Conservation (phyloP, 2,329 filamentous ascomycete species). For the Cytospora piceae region DNA sequence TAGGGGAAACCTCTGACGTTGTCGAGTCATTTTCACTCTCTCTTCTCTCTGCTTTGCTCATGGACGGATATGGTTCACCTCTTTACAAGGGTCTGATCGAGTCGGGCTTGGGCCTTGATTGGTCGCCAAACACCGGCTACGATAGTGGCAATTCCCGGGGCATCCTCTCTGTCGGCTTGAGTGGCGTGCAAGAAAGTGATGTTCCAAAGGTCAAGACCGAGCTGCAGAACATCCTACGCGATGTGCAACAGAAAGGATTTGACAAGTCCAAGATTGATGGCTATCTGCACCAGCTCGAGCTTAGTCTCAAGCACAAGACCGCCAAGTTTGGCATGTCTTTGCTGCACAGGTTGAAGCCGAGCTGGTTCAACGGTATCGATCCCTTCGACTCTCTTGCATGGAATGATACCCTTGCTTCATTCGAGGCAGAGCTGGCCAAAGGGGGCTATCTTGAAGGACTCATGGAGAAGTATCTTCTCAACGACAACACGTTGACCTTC, state of each 20-base stretch:
- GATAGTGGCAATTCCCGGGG: constrained; percentile 76
- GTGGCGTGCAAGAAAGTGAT: constrained; percentile 82
- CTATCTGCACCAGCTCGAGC: constrained; percentile 88
- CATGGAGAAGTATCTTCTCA: constrained; percentile 87
- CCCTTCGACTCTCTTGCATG: constrained; percentile 90
- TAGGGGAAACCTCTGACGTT: constrained; percentile 79
- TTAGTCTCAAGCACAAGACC: constrained; percentile 95
- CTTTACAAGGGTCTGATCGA: constrained; percentile 89
- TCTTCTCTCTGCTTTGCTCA: constrained; percentile 79
- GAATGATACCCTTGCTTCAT: constrained; percentile 85
- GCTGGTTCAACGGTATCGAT: constrained; percentile 95
- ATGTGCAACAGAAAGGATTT: constrained; percentile 76
- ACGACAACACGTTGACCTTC: constrained; percentile 84
- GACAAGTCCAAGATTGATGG: constrained; percentile 90
- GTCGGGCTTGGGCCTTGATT: constrained; percentile 86
- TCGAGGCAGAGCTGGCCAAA: constrained; percentile 75
- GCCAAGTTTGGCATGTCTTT: constrained; percentile 92
- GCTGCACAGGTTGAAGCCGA: constrained; percentile 83
- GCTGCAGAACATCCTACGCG: constrained; percentile 72
- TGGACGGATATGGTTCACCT: constrained; percentile 95
- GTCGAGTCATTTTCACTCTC: constrained; percentile 87
- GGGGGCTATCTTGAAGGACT: constrained; percentile 82
- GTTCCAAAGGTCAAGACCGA: constrained; percentile 75
- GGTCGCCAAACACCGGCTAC: constrained; percentile 92
- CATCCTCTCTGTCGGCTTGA: constrained; percentile 89